Evolutionary conservation across 2,329 filamentous ascomycete genomes (phyloP), one percentile per base, ranked within the genome.

Genomic region (Aaosphaeria pasadenensis): DNA sequence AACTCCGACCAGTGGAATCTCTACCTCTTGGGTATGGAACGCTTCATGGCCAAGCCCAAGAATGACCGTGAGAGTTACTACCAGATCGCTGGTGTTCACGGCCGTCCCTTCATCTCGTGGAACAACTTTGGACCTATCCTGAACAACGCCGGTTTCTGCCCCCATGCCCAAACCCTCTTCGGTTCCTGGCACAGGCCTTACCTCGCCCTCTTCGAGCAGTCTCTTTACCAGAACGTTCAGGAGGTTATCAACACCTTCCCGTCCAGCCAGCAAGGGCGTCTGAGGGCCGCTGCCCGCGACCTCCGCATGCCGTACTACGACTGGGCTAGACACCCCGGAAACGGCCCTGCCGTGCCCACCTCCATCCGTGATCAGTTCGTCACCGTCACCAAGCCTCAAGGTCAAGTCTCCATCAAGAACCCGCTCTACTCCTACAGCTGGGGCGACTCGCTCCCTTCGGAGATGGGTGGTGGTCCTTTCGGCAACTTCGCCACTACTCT

Each of bases 181-280:
- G 82, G 86, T 36, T 80, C 85, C 36, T 95, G 90, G 90, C 90
- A 95, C 75, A 82, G 90, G 43, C 87, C 89, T 1, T 95, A 92
- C 67, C 74, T 94, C 47, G 75, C 81, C 7, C 70, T 86, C 7
- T 83, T 74, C 53, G 77, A 87, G 72, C 74, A 78, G 70, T 63
- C 69, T 7, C 64, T 72, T 44, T 74, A 70, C 56, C 53, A 61
- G 31, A 61, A 69, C 50, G 68, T 77, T 29, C 55, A 67, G 39
- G 70, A 71, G 42, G 69, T 70, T 35, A 74, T 74, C 39, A 62
- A 66, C 46, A 60, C 64, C 6, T 77, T 75, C 57, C 72, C 74
- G 5, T 49, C 58, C 9, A 62, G 63, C 48, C 58, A 68, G 42
- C 71, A 68, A 30, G 51, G 65, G 44, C 67, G 69, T 39, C 75